Evolutionary conservation across 2,329 filamentous ascomycete genomes (phyloP), one percentile per base, ranked within the genome.

Genomic region (Aspergillus eucalypticola): DNA sequence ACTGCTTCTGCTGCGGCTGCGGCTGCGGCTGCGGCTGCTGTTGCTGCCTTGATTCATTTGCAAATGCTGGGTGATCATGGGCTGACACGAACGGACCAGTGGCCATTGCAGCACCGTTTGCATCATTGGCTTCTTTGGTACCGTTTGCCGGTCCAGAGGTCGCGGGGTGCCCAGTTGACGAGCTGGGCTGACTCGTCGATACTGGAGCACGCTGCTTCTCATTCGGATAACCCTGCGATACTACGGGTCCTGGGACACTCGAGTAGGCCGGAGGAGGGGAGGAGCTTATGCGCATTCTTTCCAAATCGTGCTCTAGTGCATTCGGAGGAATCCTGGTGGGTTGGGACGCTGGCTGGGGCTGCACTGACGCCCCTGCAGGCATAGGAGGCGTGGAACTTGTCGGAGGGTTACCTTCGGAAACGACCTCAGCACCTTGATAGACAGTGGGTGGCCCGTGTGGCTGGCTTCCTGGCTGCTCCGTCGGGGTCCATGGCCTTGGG

Each of bases 251-350:
- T 29, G 81, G 75, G 29, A 96, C 86, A 69, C 89, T 95, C 8
- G 92, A 95, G 76, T 99, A 99, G 5, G 95, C 94, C n/a, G 95
- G 95, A 19, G 95, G 95, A 13, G 94, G 93, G 56, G 92, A 92
- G 21, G 91, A 90, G 29, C 88, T 84, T 67, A 91, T 83, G 66
- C 91, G 87, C 84, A 96, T 84, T 17, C 92, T 87, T 67, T 92
- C 88, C 73, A 96, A 90, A 67, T 96, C 93, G 68, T 92, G 89
- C 70, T 96, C 91, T 38, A 96, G 76, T n/a, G 90, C 85, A 77
- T 86, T 92, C 61, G 86, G 82, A 66, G 88, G 86, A 32, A 86
- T 74, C 50, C 71, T 69, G 8, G 54, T 54, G 27, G 64, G 67
- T 46, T 71, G 70, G 23, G 69, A 63, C 15, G 48, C 54, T 41